These are phyloP conservation scores for Entomophthora muscae DNA, from an alignment of 371 early-diverging fungal species.

Conservation along the genomic window DNA sequence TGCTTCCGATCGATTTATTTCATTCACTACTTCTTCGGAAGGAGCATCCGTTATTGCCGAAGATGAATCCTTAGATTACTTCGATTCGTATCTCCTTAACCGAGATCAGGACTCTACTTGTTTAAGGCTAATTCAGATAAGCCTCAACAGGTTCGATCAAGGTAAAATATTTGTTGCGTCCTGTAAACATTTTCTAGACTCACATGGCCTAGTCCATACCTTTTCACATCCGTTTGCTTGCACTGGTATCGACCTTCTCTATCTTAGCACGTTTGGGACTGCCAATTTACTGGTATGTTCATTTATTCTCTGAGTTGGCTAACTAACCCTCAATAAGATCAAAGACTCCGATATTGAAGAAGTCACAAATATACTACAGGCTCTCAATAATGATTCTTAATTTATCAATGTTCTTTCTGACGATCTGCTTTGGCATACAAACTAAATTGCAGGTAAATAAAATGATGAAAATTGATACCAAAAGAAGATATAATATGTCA, in stretches of 20 bases:
- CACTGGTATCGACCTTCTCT: background rate
- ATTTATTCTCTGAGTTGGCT: background rate
- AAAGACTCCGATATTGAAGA: background rate
- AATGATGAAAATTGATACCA: too few relatives aligned
- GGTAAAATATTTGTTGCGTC: background rate
- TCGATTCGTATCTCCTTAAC: background rate
- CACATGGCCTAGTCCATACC: background rate
- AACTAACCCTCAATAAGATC: background rate
- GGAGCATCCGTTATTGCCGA: background rate
- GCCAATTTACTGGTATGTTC: background rate
- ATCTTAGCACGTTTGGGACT: background rate
- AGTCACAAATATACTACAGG: background rate
- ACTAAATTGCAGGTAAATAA: too few relatives aligned
- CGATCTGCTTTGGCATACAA: too few relatives aligned
- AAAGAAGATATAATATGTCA: too few relatives aligned
- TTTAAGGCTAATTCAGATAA: background rate
- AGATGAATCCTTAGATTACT: background rate
- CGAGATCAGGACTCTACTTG: background rate
- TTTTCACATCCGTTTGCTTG: background rate
- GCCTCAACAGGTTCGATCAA: background rate
- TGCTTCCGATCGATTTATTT: background rate
- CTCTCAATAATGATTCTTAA: too few relatives aligned
- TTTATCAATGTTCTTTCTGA: too few relatives aligned
- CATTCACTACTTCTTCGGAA: background rate
- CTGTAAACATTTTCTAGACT: background rate